Evolutionary conservation across 2,329 filamentous ascomycete species (phyloP).

Genomic region (Venturia oleaginea): DNA sequence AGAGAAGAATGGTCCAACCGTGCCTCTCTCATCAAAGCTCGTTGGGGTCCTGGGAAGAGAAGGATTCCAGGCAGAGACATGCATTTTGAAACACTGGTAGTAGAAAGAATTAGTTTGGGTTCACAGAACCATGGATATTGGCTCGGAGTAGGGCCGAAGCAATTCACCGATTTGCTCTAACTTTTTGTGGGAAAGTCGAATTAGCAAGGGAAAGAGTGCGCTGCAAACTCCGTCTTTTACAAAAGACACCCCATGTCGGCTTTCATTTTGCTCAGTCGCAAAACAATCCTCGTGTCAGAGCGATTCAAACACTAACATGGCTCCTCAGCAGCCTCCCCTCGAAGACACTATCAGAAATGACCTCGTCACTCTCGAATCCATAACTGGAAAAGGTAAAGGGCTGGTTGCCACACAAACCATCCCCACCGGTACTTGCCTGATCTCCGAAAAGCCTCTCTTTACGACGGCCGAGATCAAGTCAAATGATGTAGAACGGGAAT

Average conservation of each 20-base stretch:
- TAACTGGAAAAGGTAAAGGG: constrained; percentile 24
- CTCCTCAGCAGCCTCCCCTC: background rate
- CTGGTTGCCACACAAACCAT: constrained; percentile 26
- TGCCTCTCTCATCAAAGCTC: too few species aligned
- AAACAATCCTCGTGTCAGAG: background rate
- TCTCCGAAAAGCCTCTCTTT: constrained; percentile 27
- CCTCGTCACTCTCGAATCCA: constrained; percentile 13
- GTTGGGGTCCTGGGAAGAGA: too few species aligned
- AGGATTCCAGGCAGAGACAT: background rate
- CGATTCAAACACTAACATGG: background rate
- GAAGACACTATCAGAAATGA: background rate
- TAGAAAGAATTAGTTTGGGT: too few species aligned
- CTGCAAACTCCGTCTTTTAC: background rate
- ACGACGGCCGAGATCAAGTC: constrained; percentile 16
- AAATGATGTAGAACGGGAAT: constrained; percentile 10
- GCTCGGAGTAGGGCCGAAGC: background rate
- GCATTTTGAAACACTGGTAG: too few species aligned
- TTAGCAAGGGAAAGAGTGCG: background rate
- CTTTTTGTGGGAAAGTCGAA: background rate
- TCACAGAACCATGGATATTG: background rate
- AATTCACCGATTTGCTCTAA: background rate
- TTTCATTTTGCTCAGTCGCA: background rate
- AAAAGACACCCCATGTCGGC: background rate
- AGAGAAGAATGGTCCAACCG: too few species aligned
- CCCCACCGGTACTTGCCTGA: constrained; percentile 25